Base-by-base conservation (phyloP, 139 green algal genomes). In the Eudorina sp. region DNA sequence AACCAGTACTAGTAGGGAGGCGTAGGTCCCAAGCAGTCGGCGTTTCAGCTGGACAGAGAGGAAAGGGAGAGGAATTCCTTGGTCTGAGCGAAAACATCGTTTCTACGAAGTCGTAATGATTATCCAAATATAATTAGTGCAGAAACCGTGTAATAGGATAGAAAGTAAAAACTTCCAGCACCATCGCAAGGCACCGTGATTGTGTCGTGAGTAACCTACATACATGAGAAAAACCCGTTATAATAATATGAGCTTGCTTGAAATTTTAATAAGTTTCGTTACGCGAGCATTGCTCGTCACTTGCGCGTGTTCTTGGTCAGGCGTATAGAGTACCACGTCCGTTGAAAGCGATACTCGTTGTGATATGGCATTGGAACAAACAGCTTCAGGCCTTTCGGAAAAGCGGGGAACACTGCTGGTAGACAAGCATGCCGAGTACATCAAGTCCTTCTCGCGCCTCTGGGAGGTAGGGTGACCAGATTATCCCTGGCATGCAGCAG, bases 381-480 rank as follows among this genome's bases (percentile, higher is more conserved):
- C 8, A 72, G 6, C 62, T 72, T 72, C 62, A 36, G 21, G 23
- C 31, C 27, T 19, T 3, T 29, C 9, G 62, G 62, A 2, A 25
- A 25, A 72, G 36, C 40, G 70, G 21, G 14, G 41, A 6, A 83
- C 21, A 40, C 90, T 98, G 45, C 89, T 97, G 1, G 79, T 92
- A 0, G 94, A 97, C n/a, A 96, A 96, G 79, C 96, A 98, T 92
- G 94, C 94, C 16, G 58, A 80, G 0, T 98, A 96, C 90, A 97
- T 98, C n/a, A 58, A 58, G 38, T 92, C 89, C 0, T 96, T 97
- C 62, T 94, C 93, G 14, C 84, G 95, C 76, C 88, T 97, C 2
- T 92, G 93, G 92, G 85, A 91, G 86, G 86, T 93, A 70, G 31
- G 76, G 27, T 34, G 58, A 38, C 62, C n/a, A 40, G 62, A 72